Base-by-base conservation (phyloP, 1,284 basidiomycete genomes). In the Heterobasidion annosum region DNA sequence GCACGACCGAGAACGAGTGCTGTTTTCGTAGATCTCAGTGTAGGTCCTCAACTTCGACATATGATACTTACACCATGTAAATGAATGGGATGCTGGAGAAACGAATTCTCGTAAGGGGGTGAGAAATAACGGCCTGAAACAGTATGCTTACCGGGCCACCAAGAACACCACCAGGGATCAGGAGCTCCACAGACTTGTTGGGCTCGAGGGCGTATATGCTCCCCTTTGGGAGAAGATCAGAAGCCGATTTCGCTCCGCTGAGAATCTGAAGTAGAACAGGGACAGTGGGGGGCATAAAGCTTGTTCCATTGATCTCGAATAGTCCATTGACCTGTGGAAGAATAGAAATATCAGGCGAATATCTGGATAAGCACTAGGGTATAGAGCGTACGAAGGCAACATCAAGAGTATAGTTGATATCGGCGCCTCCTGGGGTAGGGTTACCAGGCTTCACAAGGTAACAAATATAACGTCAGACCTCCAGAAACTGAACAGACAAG, bases 141-240 rank as follows among this genome's bases (percentile, higher is more conserved):
- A 33, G 32, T 18, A 8, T 13, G 10, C 16, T 33, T 8, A 10
- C 12, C 47, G 15, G 47, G 9, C 61, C 59, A 34, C 67, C 65
- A 33, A 59, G 56, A 8, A 54, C 58, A 13, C 57, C 50, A 3
- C 60, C 67, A 13, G 68, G 67, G 44, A 73, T 60, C 1, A 66
- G 64, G 12, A 73, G 37, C 56, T 73, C 66, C 25, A 73, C 67
- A 8, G 63, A 64, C 45, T 65, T 65, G 56, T 72, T 65, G 19
- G 51, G 55, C 2, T 64, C 64, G 3, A 70, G 60, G 37, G 44
- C 42, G 49, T 66, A 66, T 4, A 72, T 58, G 25, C 62, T 64
- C 25, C 69, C 67, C 1, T 54, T 15, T 3, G 69, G 68, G 2
- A 72, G 57, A 5, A 71, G 54, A 15, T 65, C 59, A 13, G 63